Evolutionary conservation across 345 rosid genomes (phyloP).

Genomic region (Syzygium jambos): DNA sequence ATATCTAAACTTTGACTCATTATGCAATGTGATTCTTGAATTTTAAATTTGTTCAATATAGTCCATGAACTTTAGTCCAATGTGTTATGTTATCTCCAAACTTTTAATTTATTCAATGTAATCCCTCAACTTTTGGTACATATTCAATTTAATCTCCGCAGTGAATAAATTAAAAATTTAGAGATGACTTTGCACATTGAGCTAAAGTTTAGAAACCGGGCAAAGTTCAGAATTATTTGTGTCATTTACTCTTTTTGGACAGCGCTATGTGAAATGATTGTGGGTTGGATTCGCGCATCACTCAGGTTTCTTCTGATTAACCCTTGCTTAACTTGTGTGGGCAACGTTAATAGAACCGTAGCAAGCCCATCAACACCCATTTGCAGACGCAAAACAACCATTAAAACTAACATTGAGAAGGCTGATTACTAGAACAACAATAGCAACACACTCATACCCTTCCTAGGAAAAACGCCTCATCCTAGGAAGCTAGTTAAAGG

Average conservation of each 20-base stretch:
- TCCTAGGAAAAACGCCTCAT: neutral
- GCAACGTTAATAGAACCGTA: neutral
- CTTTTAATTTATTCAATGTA: no score
- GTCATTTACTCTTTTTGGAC: neutral
- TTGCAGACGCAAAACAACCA: neutral
- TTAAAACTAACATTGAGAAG: neutral
- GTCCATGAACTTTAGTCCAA: fast-evolving
- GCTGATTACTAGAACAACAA: neutral
- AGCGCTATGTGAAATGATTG: neutral
- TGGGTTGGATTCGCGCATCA: neutral
- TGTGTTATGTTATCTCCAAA: no score
- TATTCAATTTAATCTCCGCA: fast-evolving
- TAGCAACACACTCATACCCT: neutral
- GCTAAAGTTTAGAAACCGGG: fast-evolving
- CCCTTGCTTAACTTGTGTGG: neutral
- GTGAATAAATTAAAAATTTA: neutral
- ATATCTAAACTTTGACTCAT: fast-evolving
- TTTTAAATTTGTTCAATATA: no score
- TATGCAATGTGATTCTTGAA: fast-evolving
- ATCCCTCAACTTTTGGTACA: fast-evolving
- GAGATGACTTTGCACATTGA: fast-evolving
- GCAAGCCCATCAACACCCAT: neutral
- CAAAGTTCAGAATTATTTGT: no score
- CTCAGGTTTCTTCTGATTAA: neutral
- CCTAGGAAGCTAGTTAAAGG: neutral